Evolutionary conservation across 148 eudicot genomes (phyloP), one percentile per base, ranked within the genome.

Genomic region (Persicaria tinctoria): DNA sequence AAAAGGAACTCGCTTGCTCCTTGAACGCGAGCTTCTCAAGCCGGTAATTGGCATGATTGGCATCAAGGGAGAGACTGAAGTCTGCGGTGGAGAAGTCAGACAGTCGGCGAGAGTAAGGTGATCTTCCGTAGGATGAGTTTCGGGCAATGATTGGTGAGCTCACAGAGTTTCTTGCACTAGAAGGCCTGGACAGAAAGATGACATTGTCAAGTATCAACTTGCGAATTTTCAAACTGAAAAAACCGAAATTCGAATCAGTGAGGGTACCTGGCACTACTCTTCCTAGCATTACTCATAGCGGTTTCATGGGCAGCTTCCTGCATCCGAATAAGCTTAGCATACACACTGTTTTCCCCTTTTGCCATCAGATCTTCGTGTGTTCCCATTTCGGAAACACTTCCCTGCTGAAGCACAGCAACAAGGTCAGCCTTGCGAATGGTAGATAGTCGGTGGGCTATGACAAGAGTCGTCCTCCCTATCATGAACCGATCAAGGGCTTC

Each of bases 11-110:
- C 8, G 97, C 97, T 82, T 95, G 99, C 76, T 90, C 97, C 78
- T 92, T 95, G 75, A 95, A 90, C 12, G 96, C 89, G 13, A 95
- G 89, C 87, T 90, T 95, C 76, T 95, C 97, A 10, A 76, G 85
- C 14, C 97, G 87, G 74, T 92, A 89, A 68, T 83, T 89, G 64
- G 94, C 88, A 76, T 89, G 88, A 46, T 86, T 49, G 45, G 79
- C 90, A 47, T 95, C 97, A 4, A 92, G 81, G 38, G 96, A 85
- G 80, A 95, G 88, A 78, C 92, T 92, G 64, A 95, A 95, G 74
- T 95, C 99, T 0, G 97, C 85, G 16, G 96, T 90, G 4, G 99
- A 95, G 84, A 95, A 95, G 84, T 95, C 99, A 4, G 99, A 95
- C 16, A 95, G 86, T 11, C 99, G 88, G 20, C 99, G 93, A 6